phyloP scores from a whole-genome alignment of 2,329 filamentous ascomycete genomes.

The Pseudocercospora musae region DNA sequence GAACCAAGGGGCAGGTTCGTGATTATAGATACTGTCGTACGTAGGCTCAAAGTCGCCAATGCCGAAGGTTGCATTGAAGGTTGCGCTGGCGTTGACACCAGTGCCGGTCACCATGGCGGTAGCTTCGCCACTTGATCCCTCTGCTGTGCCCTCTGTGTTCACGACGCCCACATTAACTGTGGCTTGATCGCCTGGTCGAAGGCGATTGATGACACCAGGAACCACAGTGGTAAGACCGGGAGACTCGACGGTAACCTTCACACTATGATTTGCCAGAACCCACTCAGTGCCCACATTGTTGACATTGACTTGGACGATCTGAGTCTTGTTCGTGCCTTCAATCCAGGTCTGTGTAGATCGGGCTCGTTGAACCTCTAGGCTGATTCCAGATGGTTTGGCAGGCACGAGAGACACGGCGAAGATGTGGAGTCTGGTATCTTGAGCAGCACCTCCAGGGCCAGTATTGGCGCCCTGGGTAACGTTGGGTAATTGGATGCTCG shows the following conservation, averaged over 20 bases:
- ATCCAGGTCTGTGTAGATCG: constrained; percentile 43
- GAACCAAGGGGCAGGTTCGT: constrained; percentile 45
- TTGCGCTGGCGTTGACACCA: constrained; percentile 28
- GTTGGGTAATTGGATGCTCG: constrained; percentile 37
- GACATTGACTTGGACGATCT: constrained; percentile 39
- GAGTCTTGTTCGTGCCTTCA: constrained; percentile 39
- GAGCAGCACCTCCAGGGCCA: constrained; percentile 30
- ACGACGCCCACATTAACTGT: constrained; percentile 39
- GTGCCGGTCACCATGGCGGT: constrained; percentile 31
- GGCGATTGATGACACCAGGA: constrained; percentile 38
- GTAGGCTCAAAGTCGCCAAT: constrained; percentile 35
- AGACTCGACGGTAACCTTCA: constrained; percentile 37
- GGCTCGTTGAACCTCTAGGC: constrained; percentile 39
- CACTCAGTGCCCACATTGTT: constrained; percentile 39
- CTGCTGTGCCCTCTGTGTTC: constrained; percentile 33
- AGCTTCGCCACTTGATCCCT: constrained; percentile 33
- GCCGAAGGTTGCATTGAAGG: constrained; percentile 38
- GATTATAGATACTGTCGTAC: constrained; percentile 34
- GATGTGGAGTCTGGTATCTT: constrained; percentile 37
- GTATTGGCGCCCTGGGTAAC: constrained; percentile 35
- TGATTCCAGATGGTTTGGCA: constrained; percentile 26
- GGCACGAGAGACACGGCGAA: constrained; percentile 40
- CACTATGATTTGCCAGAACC: constrained; percentile 35
- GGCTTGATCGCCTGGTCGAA: constrained; percentile 41
- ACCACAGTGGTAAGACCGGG: constrained; percentile 35